Evolutionary conservation across 164 flowering plant species (phyloP), one percentile per base, ranked within the genome.

Genomic region (Akebia trifoliata): DNA sequence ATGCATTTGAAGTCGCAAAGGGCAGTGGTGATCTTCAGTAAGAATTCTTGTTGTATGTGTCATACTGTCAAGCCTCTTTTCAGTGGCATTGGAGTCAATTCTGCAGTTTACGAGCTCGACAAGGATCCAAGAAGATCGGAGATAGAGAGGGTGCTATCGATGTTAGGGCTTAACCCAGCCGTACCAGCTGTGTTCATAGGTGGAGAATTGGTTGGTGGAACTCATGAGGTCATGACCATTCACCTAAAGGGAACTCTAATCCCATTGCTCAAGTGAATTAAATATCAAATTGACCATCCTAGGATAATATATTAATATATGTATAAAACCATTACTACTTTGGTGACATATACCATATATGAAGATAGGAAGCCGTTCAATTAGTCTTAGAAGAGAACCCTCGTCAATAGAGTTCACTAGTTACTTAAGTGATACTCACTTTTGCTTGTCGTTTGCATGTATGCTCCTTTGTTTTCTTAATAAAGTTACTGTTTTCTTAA

Each of bases 21-120:
- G 22, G 25, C 46, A 9, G 54, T 59, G 45, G 62, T 49, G 36
- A 59, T 59, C 25, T 59, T 59, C 54, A 59, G 62, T 10, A 59
- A 38, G 54, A 59, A 28, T 17, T 9, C 54, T 9, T 59, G 62
- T 45, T 59, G 55, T 37, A 48, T 59, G 43, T 48, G 46, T 39
- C 46, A 48, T 26, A 37, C 54, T 8, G 10, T 48, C 45, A 59
- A 59, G 54, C 36, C 7, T 22, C 28, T 54, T 24, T 37, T 54
- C 11, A 34, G 25, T 20, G 52, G 45, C 21, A 51, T 57, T 7
- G 61, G 61, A 0, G 61, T 57, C 12, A 57, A 57, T 35, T 39
- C 51, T 11, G 20, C 61, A 31, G 52, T 57, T 30, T 40, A 57
- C 30, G 61, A 57, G 50, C 38, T 57, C 32, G 52, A 57, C 5